Evolutionary conservation across 2,329 filamentous ascomycete genomes (phyloP), one percentile per base, ranked within the genome.

Genomic region (Trichoderma cornu-damae): DNA sequence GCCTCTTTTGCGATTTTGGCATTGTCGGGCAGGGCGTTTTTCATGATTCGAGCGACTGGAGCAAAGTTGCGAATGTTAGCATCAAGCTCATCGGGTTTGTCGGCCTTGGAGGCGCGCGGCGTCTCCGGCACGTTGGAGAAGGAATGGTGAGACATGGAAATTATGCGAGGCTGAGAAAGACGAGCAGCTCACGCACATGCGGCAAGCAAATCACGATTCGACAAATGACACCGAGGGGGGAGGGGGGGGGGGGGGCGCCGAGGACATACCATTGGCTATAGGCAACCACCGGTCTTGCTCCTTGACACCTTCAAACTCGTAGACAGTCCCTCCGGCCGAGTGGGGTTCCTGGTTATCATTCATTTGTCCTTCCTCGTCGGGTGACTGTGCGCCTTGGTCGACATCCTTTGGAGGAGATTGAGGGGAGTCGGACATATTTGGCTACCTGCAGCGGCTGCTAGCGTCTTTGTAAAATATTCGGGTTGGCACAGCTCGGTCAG

Each of bases 221-320:
- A 43, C 20, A 30, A 32, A 32, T 14, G 40, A 22, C 37, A 16
- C 22, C 22, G 11, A 30, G 18, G 38, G 37, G 54, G 59, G 38
- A 47, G 26, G 44, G 58, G n/a, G n/a, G 11, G 22, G 18, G 38
- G 37, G 54, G 59, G 38, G 43, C 30, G 44, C 58, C 11, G 59
- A 62, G 59, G 59, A 94, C 94, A 84, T 84, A 99, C 94, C 94
- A 91, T 99, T 99, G 79, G 94, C 94, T 84, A 99, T 99, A 73
- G 94, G 94, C 74, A 99, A 84, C 94, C 94, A 99, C 82, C 94
- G 83, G 78, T 99, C 94, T 78, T 99, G 94, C 78, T 99, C 94
- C 82, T 97, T 97, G 76, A 97, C 93, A 48, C 71, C 71, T 78
- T 97, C 93, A 74, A 96, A 96, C 79, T 97, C 93, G 72, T 90